A percentile compares a stretch with the other conserved stretches of the same genome.
Evolutionary conservation across 768 basidiomycete genomes (phyloP).

Genomic region (Royoungia palumana): DNA sequence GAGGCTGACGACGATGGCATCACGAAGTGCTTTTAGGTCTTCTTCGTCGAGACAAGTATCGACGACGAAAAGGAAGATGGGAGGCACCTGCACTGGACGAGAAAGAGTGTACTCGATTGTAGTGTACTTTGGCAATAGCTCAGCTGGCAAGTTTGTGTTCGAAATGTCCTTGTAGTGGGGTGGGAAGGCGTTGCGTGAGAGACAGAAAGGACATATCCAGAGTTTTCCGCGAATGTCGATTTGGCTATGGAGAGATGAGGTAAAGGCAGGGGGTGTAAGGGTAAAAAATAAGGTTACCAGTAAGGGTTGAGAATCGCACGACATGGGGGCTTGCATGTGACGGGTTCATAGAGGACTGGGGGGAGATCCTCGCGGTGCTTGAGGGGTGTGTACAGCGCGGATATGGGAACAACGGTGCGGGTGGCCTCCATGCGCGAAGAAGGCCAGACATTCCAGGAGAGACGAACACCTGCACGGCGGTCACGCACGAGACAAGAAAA

Average conservation of each 20-base stretch:
- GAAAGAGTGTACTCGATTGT: constrained; percentile 99
- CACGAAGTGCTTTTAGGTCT: constrained; percentile 91
- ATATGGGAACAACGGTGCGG: constrained; percentile 95
- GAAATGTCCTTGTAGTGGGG: constrained; percentile 99
- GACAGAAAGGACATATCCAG: constrained; percentile 99
- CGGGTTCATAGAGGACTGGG: constrained; percentile 95
- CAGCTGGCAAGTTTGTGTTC: constrained; percentile 92
- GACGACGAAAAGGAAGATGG: constrained; percentile 95
- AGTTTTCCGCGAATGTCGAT: constrained; percentile 98
- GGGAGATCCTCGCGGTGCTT: constrained; percentile 93
- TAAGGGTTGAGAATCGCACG: constrained; percentile 97
- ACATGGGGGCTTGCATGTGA: constrained; percentile 97
- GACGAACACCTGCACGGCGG: constrained; percentile 67
- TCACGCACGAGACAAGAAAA: neutral
- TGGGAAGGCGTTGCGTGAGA: constrained; percentile 95
- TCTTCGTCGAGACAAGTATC: constrained; percentile 97
- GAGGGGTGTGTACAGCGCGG: constrained; percentile 95
- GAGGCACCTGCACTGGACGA: constrained; percentile 86
- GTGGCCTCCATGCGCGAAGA: constrained; percentile 98
- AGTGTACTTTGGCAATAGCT: constrained; percentile 96
- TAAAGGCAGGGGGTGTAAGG: neutral
- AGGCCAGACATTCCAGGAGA: constrained; percentile 99
- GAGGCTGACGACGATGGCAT: constrained; percentile 92
- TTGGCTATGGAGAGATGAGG: constrained; percentile 56
- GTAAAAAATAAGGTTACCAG: constrained; percentile 55